These are phyloP conservation scores for Platanthera zijinensis DNA, from an alignment of 106 monocot species.

Conservation along the genomic window DNA sequence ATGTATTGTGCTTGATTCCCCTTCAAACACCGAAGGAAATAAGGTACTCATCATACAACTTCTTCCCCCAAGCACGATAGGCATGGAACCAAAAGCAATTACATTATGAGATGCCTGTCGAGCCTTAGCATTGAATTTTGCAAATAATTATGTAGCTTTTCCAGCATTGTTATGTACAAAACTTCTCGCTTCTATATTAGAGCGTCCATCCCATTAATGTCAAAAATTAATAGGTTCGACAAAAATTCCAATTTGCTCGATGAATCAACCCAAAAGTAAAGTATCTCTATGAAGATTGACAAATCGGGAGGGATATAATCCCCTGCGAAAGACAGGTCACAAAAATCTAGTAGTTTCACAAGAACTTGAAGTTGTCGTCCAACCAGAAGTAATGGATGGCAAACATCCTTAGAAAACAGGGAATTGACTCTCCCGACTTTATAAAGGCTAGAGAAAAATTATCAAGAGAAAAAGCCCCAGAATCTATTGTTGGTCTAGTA, in stretches of 20 bases:
- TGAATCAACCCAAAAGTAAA: slow-evolving; percentile 51
- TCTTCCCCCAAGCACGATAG: slow-evolving; percentile 20
- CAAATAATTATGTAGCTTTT: too few species aligned
- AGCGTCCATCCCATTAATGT: slow-evolving; percentile 26
- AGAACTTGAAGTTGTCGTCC: slow-evolving; percentile 90
- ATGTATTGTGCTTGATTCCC: slow-evolving; percentile 8
- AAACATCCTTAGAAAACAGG: slow-evolving; percentile 74
- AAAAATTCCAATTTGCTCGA: slow-evolving; percentile 21
- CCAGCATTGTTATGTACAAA: slow-evolving; percentile 49
- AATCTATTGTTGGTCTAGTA: too few species aligned
- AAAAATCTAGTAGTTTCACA: slow-evolving; percentile 52
- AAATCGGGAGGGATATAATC: slow-evolving; percentile 16
- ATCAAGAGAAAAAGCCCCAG: too few species aligned
- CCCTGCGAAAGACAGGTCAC: slow-evolving; percentile 22
- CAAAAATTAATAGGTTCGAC: slow-evolving; percentile 43
- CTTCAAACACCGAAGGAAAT: slow-evolving; percentile 15
- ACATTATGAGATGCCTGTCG: too few species aligned
- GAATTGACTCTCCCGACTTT: too few species aligned
- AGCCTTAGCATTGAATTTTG: too few species aligned
- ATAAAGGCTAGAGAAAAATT: too few species aligned
- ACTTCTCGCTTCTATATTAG: slow-evolving; percentile 49
- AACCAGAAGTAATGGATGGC: slow-evolving; percentile 54
- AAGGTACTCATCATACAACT: slow-evolving; percentile 2
- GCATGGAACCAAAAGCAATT: slow-evolving; percentile 19
- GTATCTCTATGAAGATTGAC: slow-evolving; percentile 45